Evolutionary conservation across 441 rosid species (phyloP).

Genomic region (Biscutella laevigata): DNA sequence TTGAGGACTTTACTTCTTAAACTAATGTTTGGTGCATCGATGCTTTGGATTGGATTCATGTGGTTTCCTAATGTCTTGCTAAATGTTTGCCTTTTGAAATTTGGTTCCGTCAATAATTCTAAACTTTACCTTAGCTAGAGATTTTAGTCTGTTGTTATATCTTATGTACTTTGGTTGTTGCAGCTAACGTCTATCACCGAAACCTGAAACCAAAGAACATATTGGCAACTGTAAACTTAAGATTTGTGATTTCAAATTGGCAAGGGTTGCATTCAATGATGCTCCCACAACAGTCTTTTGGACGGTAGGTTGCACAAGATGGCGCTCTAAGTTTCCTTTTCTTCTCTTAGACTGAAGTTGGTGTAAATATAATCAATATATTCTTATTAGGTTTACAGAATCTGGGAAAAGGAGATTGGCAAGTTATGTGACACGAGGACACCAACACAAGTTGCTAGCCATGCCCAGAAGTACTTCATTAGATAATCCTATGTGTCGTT

Average conservation of each 20-base stretch:
- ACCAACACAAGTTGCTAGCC: no score
- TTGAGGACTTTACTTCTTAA: not conserved
- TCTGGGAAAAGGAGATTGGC: slow-evolving; percentile 76
- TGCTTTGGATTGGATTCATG: not conserved
- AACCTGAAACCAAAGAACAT: slow-evolving; percentile 74
- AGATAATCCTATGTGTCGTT: slow-evolving; percentile 58
- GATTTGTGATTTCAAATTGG: slow-evolving; percentile 68
- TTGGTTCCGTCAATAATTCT: slow-evolving; percentile 2
- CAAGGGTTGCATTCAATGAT: slow-evolving; percentile 70
- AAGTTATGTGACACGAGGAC: slow-evolving; percentile 62
- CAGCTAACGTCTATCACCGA: slow-evolving; percentile 76
- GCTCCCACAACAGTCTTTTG: slow-evolving; percentile 65
- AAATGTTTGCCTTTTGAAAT: slow-evolving; percentile 1
- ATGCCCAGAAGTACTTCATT: slow-evolving; percentile 71
- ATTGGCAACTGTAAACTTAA: slow-evolving; percentile 70
- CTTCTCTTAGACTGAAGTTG: slow-evolving; percentile 7
- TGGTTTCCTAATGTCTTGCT: not conserved
- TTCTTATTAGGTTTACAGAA: slow-evolving; percentile 51
- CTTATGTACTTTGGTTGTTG: slow-evolving; percentile 23
- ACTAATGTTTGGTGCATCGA: not conserved
- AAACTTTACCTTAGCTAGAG: not conserved
- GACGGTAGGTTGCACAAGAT: slow-evolving; percentile 42
- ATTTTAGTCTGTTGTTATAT: slow-evolving; percentile 1
- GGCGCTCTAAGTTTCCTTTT: not conserved
- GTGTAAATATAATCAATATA: not conserved